Percentiles rank a stretch among this genome's conserved stretches.
Conservation (phyloP, 2,329 filamentous ascomycete species). For the Cladosporium sp. region DNA sequence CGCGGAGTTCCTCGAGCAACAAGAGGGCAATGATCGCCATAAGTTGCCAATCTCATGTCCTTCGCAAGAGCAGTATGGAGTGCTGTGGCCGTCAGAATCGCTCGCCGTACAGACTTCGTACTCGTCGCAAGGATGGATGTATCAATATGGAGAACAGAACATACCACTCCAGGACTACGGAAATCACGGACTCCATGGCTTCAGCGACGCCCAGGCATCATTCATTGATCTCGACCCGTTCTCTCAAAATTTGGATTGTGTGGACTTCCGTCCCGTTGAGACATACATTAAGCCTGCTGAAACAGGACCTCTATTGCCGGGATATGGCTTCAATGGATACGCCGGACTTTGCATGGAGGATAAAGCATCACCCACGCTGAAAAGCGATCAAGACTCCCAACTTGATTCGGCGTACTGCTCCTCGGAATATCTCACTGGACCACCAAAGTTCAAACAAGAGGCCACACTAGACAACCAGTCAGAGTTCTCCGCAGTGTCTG, state of each 20-base stretch:
- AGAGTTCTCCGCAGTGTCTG: not conserved
- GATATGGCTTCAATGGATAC: not conserved
- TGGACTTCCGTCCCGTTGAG: not conserved
- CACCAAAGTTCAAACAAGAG: not conserved
- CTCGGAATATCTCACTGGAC: not conserved
- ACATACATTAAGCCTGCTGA: slow-evolving; percentile 1
- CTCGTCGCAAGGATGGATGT: no score
- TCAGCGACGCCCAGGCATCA: not conserved
- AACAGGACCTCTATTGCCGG: not conserved
- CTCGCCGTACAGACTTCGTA: no score
- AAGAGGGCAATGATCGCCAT: not conserved
- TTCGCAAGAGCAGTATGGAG: not conserved
- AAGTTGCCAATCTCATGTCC: not conserved
- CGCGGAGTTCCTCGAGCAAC: not conserved
- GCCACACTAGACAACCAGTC: not conserved
- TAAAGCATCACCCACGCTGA: not conserved
- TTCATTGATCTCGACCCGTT: not conserved
- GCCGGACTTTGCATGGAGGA: not conserved
- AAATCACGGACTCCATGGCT: no score
- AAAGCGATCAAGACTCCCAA: not conserved
- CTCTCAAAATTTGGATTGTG: not conserved
- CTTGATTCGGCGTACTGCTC: not conserved
- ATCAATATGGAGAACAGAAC: no score
- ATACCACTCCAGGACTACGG: no score
- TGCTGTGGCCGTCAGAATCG: not conserved